Base-by-base conservation (phyloP, 805 yeast genomes). In the Pichia eremophila region DNA sequence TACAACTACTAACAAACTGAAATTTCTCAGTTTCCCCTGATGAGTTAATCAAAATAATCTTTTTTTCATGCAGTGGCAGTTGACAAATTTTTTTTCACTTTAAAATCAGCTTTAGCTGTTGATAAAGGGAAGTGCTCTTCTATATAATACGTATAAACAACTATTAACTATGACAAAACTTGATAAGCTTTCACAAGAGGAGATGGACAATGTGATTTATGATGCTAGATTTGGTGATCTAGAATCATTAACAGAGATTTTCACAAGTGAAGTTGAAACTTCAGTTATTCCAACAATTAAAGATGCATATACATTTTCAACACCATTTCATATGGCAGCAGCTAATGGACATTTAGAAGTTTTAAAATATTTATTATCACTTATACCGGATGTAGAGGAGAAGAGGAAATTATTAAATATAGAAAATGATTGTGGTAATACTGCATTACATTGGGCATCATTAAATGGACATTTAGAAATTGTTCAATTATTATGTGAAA, bases 371-470 rank as follows among this genome's bases (percentile, higher is more conserved):
- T 63, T 89, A 27, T 60, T 88, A 32, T 67, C 75, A 0, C 59
- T 78, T 29, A 49, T 81, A 5, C 57, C 73, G 0, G 63, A 69
- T 32, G 67, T 63, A 8, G 73, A 78, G 10, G 77, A 78, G 15
- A 64, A 61, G n/a, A 64, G 61, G 17, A 52, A 55, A 15, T 64
- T 76, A 39, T 73, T 79, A 18, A 74, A 78, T 51, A 58, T 65
- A 18, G 72, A 70, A 47, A 93, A 93, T 61, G 84, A 78, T 44
- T 78, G 84, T 19, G 99, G 98, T 2, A 93, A 93, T 63, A 90
- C 99, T 0, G 85, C 98, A 1, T 71, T 93, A 53, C 98, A 93
- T 63, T 93, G 99, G 99, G 97, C 98, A 0, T 76, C 95, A 0
- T 76, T 80, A 54, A 89, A 86, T 58, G 98, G 97, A 1, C 89